Evolutionary conservation across 2,329 filamentous ascomycete species (phyloP), one percentile per base, ranked within the genome.

Genomic region (Dothistroma pini): DNA sequence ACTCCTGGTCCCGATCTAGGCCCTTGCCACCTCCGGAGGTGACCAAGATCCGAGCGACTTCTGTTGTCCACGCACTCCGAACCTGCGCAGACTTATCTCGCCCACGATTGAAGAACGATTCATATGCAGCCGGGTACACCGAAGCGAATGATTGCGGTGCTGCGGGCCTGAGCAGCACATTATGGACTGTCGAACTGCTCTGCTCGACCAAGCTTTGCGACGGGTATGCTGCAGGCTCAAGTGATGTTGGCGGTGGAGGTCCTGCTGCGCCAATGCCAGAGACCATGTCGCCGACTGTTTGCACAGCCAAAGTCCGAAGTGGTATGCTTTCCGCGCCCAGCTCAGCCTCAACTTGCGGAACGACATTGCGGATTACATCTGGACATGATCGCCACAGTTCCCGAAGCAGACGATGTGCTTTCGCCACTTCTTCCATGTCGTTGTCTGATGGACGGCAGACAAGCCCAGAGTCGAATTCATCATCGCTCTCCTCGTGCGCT

Each of bases 301-400:
- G 91, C 0, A 93, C 96, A 2, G 93, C 93, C 60, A 99, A 83
- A 61, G 91, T 84, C 57, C 95, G 89, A 58, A 99, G 80, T 68
- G 95, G 87, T 2, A 93, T 83, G 62, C 96, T 96, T 72, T 99
- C 95, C 0, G 93, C 92, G 3, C 89, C 89, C 56, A 99, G 80
- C 77, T 99, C 95, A 35, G 91, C 90, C 72, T 97, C 93, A 44
- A 99, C 81, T 75, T 97, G 93, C 4, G 93, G 93, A 56, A 99
- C 88, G 12, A 99, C 93, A 70, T 97, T 96, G 66, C 91, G 89
- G 19, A 99, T 83, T 31, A 97, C 90, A 32, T 88, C 84, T 0
- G 96, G 93, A 38, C 90, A 90, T 52, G 93, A 93, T 66, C 93
- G 87, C 93, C 96, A 99, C 19, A 99, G 82, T 76, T 99, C 95